Evolutionary conservation across 2,329 filamentous ascomycete species (phyloP), one percentile per base, ranked within the genome.

Genomic region (Catunica adiposa): DNA sequence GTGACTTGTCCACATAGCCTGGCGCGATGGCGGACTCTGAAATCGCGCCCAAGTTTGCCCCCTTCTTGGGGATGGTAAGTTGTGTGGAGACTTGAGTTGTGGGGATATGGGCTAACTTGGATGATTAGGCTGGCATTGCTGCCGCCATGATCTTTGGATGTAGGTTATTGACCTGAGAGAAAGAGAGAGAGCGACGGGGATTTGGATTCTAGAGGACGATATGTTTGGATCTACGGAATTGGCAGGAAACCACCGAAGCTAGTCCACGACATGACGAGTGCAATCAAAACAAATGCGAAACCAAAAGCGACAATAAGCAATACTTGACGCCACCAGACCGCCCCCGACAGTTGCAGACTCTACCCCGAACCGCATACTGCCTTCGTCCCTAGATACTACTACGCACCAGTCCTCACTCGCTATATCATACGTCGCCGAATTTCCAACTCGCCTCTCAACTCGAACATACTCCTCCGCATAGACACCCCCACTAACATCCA

Each of bases 51-150:
- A 86, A 85, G 71, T 90, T 89, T 68, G 86, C 86, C 72, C 86
- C 86, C 63, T 92, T 90, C 74, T 77, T 90, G 68, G 86, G 86
- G 74, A 88, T 90, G 84, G 85, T 89, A 74, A 71, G 82, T 72
- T 56, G 38, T 52, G 51, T 58, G 17, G 44, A 25, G 44, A 48
- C 8, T 48, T 8, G 2, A 48, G 22, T 17, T 38, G 59, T 29
- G 17, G 23, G n/a, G 7, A 23, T 37, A 38, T 47, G 9, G 23
- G 20, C n/a, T 44, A 53, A 56, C 38, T 9, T 37, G 14, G 8
- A 38, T 51, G 50, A 52, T 26, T 66, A 88, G 84, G 84, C 77
- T 64, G 85, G 85, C 64, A 88, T 90, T 66, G 83, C 82, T 58
- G 79, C 80, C 64, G 84, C 85, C 66, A 90, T 90, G 85, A 81